Evolutionary conservation across 768 basidiomycete genomes (phyloP), one percentile per base, ranked within the genome.

Genomic region (Rhizopogon salebrosus): DNA sequence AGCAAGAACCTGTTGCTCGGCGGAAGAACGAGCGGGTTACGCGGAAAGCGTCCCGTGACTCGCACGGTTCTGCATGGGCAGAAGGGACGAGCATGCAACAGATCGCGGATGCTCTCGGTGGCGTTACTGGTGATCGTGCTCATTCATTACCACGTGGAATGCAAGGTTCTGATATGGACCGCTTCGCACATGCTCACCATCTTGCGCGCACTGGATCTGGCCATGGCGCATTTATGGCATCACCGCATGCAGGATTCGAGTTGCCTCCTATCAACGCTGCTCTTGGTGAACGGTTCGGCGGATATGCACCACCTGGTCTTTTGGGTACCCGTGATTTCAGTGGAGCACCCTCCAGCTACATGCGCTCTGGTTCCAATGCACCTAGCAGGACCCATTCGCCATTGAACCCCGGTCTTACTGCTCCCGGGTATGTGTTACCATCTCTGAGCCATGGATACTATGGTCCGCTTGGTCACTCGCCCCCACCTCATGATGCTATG

Each of bases 311-410:
- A 36, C 62, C 66, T 42, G 67, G 67, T 49, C 61, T 71, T 51
- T 60, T 69, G 36, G 58, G 63, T 52, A 54, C 56, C 20, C 68
- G 65, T 51, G 66, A 69, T 57, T 71, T 66, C 52, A 53, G 70
- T 49, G 72, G 67, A 57, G 72, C 76, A 54, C 73, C 73, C 41
- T 72, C 78, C 48, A 79, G 81, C 64, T 86, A 85, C 67, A 72
- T 84, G 58, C 77, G 85, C 60, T 80, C 84, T 22, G 76, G 82
- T 52, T 84, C 80, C 43, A 75, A 79, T 56, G 82, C 81, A 23
- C 87, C 87, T 5, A 88, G 84, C 66, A 72, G 85, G 60, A 84
- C 85, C 48, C 86, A 89, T 64, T 87, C 86, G 41, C 87, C 86
- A 43, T 66, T 83, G 61, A 79, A 78, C 49, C 82, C 78, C 57